Evolutionary conservation across 108 stramenopile genomes (phyloP).

Genomic region (Skeletonema potamos): DNA sequence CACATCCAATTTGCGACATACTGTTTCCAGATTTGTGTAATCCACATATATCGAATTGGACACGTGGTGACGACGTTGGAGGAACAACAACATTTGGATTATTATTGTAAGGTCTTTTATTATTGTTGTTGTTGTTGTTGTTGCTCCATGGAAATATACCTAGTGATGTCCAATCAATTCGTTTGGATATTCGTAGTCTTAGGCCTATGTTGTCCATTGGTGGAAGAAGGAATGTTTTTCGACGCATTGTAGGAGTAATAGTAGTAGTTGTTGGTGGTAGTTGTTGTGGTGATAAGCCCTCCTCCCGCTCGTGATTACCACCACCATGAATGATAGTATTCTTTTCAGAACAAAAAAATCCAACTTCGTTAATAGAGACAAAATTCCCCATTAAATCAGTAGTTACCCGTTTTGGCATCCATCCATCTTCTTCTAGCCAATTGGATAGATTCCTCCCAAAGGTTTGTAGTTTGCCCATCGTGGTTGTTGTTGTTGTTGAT

Average conservation of each 20-base stretch:
- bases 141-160: conserved; percentile 47
- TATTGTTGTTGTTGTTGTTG: neutral
- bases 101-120: neutral
- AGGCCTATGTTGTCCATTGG: conserved; percentile 15
- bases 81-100: too few relatives aligned
- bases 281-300: too few relatives aligned
- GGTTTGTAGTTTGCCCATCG: neutral
- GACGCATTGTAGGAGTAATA: too few relatives aligned
- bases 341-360: neutral
- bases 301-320: neutral
- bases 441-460: conserved; percentile 6
- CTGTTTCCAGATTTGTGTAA: conserved; percentile 22
- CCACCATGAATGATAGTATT: neutral
- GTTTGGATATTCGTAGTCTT: conserved; percentile 35
- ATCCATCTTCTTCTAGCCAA: conserved; percentile 50
- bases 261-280: too few relatives aligned
- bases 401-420: conserved; percentile 32
- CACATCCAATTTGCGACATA: conserved; percentile 10
- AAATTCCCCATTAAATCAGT: conserved; percentile 36
- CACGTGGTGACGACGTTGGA: conserved; percentile 15
- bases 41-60: conserved; percentile 34
- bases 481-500: neutral
- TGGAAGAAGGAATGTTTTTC: too few relatives aligned
- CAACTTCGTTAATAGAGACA: conserved; percentile 31
- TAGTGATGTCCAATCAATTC: conserved; percentile 41